A percentile compares a stretch with the other conserved stretches of the same genome.
Evolutionary conservation across 257 asterid genomes (phyloP).

Genomic region (Coffea eugenioides): DNA sequence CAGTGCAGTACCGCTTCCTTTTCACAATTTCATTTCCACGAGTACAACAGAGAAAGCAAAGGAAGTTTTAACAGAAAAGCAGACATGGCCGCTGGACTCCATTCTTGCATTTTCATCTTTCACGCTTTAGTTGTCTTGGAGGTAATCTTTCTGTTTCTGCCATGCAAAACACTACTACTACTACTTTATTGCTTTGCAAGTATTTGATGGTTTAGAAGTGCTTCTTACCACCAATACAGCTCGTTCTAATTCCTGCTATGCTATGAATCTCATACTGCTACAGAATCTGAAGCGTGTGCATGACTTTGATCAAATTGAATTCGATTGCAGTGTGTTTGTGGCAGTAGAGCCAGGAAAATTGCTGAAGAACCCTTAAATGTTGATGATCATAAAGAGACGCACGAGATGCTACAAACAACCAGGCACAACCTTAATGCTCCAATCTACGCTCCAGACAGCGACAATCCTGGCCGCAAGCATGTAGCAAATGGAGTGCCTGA

Average conservation of each 20-base stretch:
- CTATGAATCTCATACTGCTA: no score
- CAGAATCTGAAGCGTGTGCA: no score
- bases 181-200: not conserved
- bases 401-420: not conserved
- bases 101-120: slow-evolving; percentile 10
- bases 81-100: slow-evolving; percentile 8
- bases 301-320: no score
- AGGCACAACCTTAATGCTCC: not conserved
- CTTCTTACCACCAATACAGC: not conserved
- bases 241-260: not conserved
- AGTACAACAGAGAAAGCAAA: not conserved
- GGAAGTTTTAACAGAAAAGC: not conserved
- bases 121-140: slow-evolving; percentile 10
- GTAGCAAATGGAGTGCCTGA: not conserved
- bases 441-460: not conserved
- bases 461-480: not conserved
- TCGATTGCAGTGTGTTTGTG: slow-evolving; percentile 16
- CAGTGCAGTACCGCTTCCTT: not conserved
- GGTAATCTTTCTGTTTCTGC: slow-evolving; percentile 7
- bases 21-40: not conserved
- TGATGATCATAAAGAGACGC: not conserved
- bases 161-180: not conserved
- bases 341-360: slow-evolving; percentile 17
- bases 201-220: no score
- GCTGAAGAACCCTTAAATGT: not conserved